Evolutionary conservation across 2,329 filamentous ascomycete species (phyloP), one percentile per base, ranked within the genome.

Genomic region (Sphaerostilbella broomeana): DNA sequence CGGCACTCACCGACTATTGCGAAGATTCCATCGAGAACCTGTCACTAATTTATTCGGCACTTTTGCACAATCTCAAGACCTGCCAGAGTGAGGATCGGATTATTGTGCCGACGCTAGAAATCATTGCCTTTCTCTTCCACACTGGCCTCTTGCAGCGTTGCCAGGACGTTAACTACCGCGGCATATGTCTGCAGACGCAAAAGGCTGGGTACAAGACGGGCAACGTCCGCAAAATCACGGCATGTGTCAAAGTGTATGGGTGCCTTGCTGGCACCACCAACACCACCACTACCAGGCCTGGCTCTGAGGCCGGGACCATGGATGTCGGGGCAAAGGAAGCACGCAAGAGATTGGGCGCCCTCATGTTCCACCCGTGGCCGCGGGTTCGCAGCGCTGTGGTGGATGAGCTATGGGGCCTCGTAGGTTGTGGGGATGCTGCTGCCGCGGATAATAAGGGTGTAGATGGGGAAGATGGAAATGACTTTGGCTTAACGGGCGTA

Each of bases 301-400:
- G 22, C 8, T 50, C 30, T 9, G 41, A 39, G 19, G 33, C 37
- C 22, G 42, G 32, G 7, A 31, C 35, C n/a, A 24, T 41, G 44
- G 34, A 51, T 18, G 47, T 44, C 17, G 64, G 65, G 1, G 62
- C 76, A 6, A 62, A 65, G 7, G 66, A 67, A 42, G 83, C 82
- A 4, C 60, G 79, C 38, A 79, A 73, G 55, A 85, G 88, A 57
- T 64, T 95, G 27, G 74, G 75, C 0, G 78, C 74, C 16, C 76
- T 95, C 67, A 65, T 95, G 47, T 62, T 78, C 42, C 90, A 95
- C 65, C 86, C 86, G 1, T 95, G 86, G 69, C 87, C 89, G 5
- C 75, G 76, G 52, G 79, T 94, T 50, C 64, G 80, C 44, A 73
- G 61, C 44, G 57, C 68, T 31, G 77, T 77, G 12, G 69, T 77